Percentiles rank a stretch among this genome's conserved stretches.
phyloP scores from a whole-genome alignment of 2,329 filamentous ascomycete genomes.

The Penicillium sclerotiorum region DNA sequence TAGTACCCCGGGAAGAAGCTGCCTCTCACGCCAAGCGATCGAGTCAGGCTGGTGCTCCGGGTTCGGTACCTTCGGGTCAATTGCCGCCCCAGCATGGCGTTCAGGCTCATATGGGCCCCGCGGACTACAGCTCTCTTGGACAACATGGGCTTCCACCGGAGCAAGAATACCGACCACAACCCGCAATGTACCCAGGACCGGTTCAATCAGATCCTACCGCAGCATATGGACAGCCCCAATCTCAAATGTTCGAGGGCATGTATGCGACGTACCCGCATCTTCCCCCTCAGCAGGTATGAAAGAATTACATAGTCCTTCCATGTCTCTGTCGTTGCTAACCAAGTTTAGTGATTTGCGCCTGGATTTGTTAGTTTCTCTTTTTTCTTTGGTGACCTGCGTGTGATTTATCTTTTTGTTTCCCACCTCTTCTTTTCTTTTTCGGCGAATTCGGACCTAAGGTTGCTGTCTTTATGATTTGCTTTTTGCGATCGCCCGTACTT shows the following conservation, averaged over 20 bases:
- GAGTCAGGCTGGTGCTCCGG: slow-evolving; percentile 53
- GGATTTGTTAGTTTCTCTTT: background rate
- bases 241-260: slow-evolving; percentile 81
- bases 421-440: too few relatives aligned
- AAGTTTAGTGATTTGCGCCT: slow-evolving; percentile 3
- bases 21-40: slow-evolving; percentile 80
- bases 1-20: slow-evolving; percentile 94
- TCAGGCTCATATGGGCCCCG: slow-evolving; percentile 61
- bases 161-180: slow-evolving; percentile 77
- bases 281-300: slow-evolving; percentile 78
- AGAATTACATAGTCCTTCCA: background rate
- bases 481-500: too few relatives aligned
- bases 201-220: slow-evolving; percentile 72
- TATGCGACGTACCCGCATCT: slow-evolving; percentile 77
- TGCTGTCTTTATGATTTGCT: too few relatives aligned
- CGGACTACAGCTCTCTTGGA: slow-evolving; percentile 60
- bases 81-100: slow-evolving; percentile 50
- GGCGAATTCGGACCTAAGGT: too few relatives aligned
- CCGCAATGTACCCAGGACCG: slow-evolving; percentile 78
- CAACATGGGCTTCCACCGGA: slow-evolving; percentile 68
- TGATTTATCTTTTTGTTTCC: slow-evolving; percentile 11
- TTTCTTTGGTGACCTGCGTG: too few relatives aligned
- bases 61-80: slow-evolving; percentile 42
- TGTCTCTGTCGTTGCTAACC: background rate
- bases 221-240: slow-evolving; percentile 74